Evolutionary conservation across 192 early-diverging fungal species (phyloP), one percentile per base, ranked within the genome.

Genomic region (Phlyctochytrium planicorne): DNA sequence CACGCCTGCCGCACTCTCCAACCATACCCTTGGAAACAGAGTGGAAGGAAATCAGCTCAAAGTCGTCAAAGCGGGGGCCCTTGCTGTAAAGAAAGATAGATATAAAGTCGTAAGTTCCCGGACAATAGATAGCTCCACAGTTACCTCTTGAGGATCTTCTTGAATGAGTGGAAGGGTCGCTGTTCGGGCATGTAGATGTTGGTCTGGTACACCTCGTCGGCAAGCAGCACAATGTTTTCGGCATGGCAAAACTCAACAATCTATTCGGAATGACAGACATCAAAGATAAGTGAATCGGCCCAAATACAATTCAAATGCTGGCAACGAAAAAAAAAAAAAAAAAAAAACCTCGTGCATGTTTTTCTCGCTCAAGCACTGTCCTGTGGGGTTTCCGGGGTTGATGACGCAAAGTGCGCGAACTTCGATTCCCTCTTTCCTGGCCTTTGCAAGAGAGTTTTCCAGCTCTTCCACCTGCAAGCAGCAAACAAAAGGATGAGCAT

Each of bases 301-400:
- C 40, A 68, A 3, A 35, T 2, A 60, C 23, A 65, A 53, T 62
- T 2, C 30, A 57, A 17, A 2, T 57, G 27, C 24, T 27, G 31
- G 70, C 29, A 35, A 72, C 37, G 30, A 2, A 37, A 53, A n/a
- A 24, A 10, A 56, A 66, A 70, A 50, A 2, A n/a, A 3, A n/a
- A 10, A 56, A 14, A 10, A 35, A n/a, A 81, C 78, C 37, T 94
- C 91, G 10, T 77, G 79, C 82, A 98, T 96, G 72, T 94, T 92
- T 37, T 91, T 81, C 71, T 86, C 81, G 20, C 75, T 74, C 50
- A 98, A 82, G 71, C 88, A 91, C 67, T 93, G 91, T 59, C 97
- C 97, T 1, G 97, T 99, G 24, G 97, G 97, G 86, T 99, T 99
- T 32, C 97, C 97, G 17, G 97, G 97, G 75, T 99, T 99, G 71